Percentiles rank a stretch among this genome's conserved stretches.
Conservation (phyloP, 257 asterid species). For the Solanum sparsipilum region DNA sequence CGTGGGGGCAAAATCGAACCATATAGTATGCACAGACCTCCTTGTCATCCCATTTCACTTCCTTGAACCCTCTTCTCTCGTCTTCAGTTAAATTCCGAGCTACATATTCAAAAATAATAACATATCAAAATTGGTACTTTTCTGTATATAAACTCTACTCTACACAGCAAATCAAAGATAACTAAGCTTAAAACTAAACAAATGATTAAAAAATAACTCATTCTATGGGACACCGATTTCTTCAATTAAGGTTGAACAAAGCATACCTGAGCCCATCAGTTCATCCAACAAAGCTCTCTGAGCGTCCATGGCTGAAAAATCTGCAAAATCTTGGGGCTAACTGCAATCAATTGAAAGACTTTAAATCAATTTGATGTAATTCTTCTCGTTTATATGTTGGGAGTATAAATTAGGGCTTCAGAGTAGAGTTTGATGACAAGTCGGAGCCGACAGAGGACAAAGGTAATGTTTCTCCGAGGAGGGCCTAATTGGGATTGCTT, state of each 20-base stretch:
- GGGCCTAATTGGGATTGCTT: neutral
- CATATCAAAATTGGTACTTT: neutral
- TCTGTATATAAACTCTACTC: neutral
- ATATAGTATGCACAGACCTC: slow-evolving; percentile 83
- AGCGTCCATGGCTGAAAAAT: slow-evolving; percentile 11
- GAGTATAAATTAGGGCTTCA: neutral
- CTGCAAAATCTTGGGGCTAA: neutral
- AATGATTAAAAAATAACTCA: neutral
- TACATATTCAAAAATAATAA: slow-evolving; percentile 9
- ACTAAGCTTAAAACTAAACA: neutral
- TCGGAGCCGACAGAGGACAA: neutral
- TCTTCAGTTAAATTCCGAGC: slow-evolving; percentile 95
- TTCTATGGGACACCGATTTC: neutral
- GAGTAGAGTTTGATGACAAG: neutral
- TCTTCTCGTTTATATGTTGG: neutral
- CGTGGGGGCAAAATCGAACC: slow-evolving; percentile 98
- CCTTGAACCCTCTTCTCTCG: slow-evolving; percentile 78
- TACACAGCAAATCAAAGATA: neutral
- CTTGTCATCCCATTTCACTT: slow-evolving; percentile 88
- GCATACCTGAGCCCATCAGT: slow-evolving; percentile 3
- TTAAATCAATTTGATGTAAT: neutral
- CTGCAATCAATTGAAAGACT: neutral
- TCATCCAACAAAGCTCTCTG: slow-evolving; percentile 25
- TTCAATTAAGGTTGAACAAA: neutral
- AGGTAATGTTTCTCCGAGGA: neutral